These are phyloP conservation scores for Bolboschoenus planiculmis DNA, from an alignment of 176 grass and related monocot species.

Conservation along the genomic window DNA sequence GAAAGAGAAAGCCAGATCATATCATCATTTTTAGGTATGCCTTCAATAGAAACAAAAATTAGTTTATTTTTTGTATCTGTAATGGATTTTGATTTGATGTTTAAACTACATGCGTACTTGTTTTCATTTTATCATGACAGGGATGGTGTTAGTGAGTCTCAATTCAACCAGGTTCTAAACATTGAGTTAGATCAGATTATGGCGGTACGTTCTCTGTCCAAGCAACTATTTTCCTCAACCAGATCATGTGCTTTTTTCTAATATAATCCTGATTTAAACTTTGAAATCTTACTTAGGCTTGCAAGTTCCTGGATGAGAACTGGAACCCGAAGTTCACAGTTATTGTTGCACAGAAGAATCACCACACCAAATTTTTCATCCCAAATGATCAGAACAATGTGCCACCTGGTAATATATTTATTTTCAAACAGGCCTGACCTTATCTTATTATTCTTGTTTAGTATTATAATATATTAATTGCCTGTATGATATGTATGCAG, in stretches of 20 bases:
- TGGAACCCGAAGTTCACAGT: conserved; percentile 75
- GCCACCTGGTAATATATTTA: conserved; percentile 50
- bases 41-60: not conserved
- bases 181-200: conserved; percentile 92
- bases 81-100: not conserved
- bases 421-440: not conserved
- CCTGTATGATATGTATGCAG: conserved; percentile 26
- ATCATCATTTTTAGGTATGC: conserved; percentile 72
- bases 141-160: conserved; percentile 83
- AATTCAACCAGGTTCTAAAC: conserved; percentile 83
- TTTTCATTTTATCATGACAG: conserved; percentile 29
- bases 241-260: conserved; percentile 5
- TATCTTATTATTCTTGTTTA: not conserved
- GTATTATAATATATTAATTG: not conserved
- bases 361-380: conserved; percentile 81
- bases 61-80: not conserved
- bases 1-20: conserved; percentile 73
- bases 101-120: not conserved
- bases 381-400: conserved; percentile 59
- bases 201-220: conserved; percentile 36
- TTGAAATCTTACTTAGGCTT: conserved; percentile 43
- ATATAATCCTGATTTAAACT: conserved; percentile 5
- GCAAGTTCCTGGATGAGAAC: conserved; percentile 64
- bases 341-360: conserved; percentile 91
- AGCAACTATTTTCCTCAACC: not conserved